A percentile compares a stretch with the other conserved stretches of the same genome.
Conservation (phyloP, 2,329 filamentous ascomycete species). For the Verticillium zaregamsianum region DNA sequence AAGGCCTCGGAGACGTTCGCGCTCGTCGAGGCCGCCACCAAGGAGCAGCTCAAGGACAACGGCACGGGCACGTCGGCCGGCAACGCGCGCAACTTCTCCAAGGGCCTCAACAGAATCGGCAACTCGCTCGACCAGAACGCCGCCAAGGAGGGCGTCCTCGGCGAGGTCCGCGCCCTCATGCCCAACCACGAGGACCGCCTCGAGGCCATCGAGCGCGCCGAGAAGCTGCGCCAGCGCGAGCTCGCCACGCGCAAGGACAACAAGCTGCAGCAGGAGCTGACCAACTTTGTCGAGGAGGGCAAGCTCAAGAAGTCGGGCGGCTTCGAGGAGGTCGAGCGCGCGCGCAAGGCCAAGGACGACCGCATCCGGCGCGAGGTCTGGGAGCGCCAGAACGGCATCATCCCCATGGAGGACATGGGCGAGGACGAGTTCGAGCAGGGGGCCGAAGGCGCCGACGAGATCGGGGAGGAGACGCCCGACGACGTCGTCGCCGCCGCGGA, state of each 20-base stretch:
- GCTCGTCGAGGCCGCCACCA: constrained; percentile 95
- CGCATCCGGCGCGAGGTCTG: constrained; percentile 75
- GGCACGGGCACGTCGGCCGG: constrained; percentile 46
- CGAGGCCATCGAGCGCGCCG: constrained; percentile 95
- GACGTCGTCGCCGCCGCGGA: background rate
- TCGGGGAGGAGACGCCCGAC: background rate
- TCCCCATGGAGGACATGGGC: constrained; percentile 27
- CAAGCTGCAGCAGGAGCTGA: constrained; percentile 78
- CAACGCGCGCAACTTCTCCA: constrained; percentile 52
- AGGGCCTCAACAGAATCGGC: constrained; percentile 45
- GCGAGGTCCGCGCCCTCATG: constrained; percentile 87
- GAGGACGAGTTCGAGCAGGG: background rate
- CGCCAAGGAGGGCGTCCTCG: constrained; percentile 87
- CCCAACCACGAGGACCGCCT: constrained; percentile 91
- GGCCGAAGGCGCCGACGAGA: background rate
- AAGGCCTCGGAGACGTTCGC: constrained; percentile 92
- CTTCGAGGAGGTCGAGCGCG: constrained; percentile 86
- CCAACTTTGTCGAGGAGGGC: constrained; percentile 80
- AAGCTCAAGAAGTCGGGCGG: constrained; percentile 95
- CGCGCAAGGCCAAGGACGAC: constrained; percentile 82
- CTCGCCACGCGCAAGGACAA: constrained; percentile 72
- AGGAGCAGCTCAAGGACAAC: constrained; percentile 84
- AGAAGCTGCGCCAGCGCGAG: constrained; percentile 86
- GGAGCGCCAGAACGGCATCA: constrained; percentile 59
- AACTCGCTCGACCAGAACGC: constrained; percentile 64